Evolutionary conservation across 106 monocot species (phyloP), one percentile per base, ranked within the genome.

Genomic region (Apostasia ramifera): DNA sequence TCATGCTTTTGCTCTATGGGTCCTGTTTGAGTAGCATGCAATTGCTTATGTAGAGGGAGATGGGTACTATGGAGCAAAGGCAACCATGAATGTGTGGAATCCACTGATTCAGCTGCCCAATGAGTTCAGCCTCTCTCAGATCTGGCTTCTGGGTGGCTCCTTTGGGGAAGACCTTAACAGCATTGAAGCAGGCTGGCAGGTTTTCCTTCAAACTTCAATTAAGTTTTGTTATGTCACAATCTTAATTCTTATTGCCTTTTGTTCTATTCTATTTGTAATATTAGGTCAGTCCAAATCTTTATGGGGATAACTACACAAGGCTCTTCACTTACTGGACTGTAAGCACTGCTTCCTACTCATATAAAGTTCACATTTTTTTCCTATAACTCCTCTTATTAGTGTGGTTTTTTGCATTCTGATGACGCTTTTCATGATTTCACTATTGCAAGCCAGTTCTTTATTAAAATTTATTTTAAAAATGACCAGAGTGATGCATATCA

Each of bases 121-220:
- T 66, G 95, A 95, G 88, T 95, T 95, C 68, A 95, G 95, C 55
- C 81, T 95, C 13, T 95, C 95, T 9, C 95, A 91, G 69, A 53
- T 95, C 39, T 95, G 95, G 95, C 72, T 95, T 55, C 66, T 95
- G 8, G 86, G 91, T 13, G 95, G 95, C 6, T 91, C 95, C 38
- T 91, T 95, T 69, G 95, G 88, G 5, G 73, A 86, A 69, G 91
- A 95, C 57, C 86, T 91, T 59, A 95, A 95, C 67, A 95, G 91
- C 78, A 95, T 95, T 74, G 95, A 91, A 88, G 95, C 95, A 53
- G 95, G 95, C 4, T 95, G 95, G 95, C 95, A 91, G 84, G 95
- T 91, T 44, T 45, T 1, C 55, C 57, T 47, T 71, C 15, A 41
- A 41, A 54, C 1, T 71, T 77, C 47, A 53, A 62, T 50, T 53